phyloP scores from a whole-genome alignment of 768 basidiomycete genomes.

The Suillus lakei region DNA sequence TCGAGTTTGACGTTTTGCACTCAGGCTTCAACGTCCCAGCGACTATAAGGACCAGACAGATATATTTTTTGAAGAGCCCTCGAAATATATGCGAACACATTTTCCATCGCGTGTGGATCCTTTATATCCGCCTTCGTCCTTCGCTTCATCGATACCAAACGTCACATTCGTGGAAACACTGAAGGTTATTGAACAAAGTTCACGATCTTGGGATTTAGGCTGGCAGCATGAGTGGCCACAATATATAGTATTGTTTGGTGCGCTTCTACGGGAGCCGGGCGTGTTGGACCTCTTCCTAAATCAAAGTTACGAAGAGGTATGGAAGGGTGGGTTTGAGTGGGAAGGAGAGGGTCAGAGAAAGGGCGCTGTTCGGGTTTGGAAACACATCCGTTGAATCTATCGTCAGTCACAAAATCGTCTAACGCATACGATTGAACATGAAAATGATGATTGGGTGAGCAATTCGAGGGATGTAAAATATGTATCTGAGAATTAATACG shows the following conservation, averaged over 20 bases:
- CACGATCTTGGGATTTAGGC: conserved; percentile 28
- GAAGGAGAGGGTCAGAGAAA: conserved; percentile 62
- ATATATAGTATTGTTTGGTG: conserved; percentile 83
- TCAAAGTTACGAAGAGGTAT: conserved; percentile 68
- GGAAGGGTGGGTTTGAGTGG: conserved; percentile 76
- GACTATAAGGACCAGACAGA: conserved; percentile 82
- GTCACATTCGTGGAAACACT: conserved; percentile 28
- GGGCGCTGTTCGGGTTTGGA: conserved; percentile 79
- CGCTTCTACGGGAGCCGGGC: conserved; percentile 60
- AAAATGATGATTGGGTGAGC: background rate
- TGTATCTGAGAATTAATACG: conserved; percentile 1
- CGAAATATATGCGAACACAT: conserved; percentile 61
- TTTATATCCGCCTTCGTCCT: conserved; percentile 66
- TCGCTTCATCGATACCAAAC: conserved; percentile 57
- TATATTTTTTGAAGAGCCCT: conserved; percentile 78
- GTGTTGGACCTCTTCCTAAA: conserved; percentile 51
- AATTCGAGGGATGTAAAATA: background rate
- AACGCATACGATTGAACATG: background rate
- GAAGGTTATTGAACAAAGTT: conserved; percentile 32
- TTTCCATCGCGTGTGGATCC: conserved; percentile 71
- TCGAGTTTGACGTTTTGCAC: conserved; percentile 16
- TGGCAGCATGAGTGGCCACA: conserved; percentile 84
- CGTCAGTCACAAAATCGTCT: background rate
- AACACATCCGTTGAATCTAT: conserved; percentile 17
- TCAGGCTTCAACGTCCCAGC: conserved; percentile 49